Evolutionary conservation across 1,139 yeast species (phyloP), one percentile per base, ranked within the genome.

Genomic region (Sporopachydermia cereana): DNA sequence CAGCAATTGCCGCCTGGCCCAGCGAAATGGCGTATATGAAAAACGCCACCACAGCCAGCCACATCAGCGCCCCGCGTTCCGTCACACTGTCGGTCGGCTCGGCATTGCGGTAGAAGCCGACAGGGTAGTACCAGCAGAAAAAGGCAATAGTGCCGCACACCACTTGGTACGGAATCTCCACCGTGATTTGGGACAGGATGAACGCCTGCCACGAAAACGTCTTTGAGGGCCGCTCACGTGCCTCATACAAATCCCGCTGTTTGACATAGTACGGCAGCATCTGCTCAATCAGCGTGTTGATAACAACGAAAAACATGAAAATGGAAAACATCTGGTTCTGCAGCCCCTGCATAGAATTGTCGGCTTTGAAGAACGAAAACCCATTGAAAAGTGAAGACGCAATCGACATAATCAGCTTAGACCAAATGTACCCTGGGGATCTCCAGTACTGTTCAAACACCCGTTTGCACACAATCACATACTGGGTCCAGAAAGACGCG

Each of bases 161-260:
- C 17, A 77, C 54, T 56, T 82, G 83, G 81, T 84, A 83, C 24
- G 95, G 94, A 30, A 84, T 60, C 58, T 86, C 96, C 30, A 75
- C 79, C 18, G 79, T 62, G 42, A 85, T 67, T 61, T 84, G 89
- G 20, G 84, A 76, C 29, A 70, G 53, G 51, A 85, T 63, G 62
- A 72, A 67, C 48, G 77, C 71, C 62, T 68, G 53, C 93, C 94
- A 77, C 2, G 76, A 66, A 52, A 68, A 84, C 41, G 68, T 78
- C 66, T 67, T 76, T 50, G 76, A 79, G 12, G 95, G 95, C 39
- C 94, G 76, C 62, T 88, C 96, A 59, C 95, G 77, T n/a, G 81
- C 89, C 60, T 85, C 95, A 59, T 84, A 88, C 43, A 88, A 67
- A 54, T 78, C 78, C 64, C 96, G 77, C 61, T 83, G 94, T 43